Conservation (phyloP, 176 grass and related monocot genomes). For the Ananas comosus region DNA sequence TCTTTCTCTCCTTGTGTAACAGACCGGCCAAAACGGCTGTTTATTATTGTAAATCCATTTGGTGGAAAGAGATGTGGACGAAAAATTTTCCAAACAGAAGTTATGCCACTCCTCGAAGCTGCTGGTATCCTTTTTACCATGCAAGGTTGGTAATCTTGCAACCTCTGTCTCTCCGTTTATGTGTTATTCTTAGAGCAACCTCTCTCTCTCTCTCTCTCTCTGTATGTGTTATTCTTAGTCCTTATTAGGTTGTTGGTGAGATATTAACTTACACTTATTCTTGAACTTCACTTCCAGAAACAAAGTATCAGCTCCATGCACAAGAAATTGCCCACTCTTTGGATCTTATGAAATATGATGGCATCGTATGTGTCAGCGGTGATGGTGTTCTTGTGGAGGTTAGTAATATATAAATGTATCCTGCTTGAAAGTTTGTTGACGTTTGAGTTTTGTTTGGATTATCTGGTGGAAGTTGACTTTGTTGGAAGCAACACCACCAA, state of each 20-base stretch:
- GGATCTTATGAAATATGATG: constrained; percentile 45
- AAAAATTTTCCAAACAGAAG: constrained; percentile 49
- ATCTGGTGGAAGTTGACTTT: constrained; percentile 19
- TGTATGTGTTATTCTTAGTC: neutral
- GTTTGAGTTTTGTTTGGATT: neutral
- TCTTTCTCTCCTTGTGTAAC: constrained; percentile 1
- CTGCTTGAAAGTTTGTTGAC: neutral
- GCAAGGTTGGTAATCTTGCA: constrained; percentile 39
- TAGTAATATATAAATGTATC: neutral
- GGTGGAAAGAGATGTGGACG: constrained; percentile 51
- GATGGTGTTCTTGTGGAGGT: constrained; percentile 86
- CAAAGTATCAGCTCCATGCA: constrained; percentile 47
- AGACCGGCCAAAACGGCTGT: constrained; percentile 48
- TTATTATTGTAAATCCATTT: constrained; percentile 72
- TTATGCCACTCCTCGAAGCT: constrained; percentile 55
- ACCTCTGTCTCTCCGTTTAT: neutral
- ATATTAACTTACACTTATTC: neutral
- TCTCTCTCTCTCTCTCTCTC: neutral
- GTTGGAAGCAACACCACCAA: neutral
- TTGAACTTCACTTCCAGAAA: constrained; percentile 35
- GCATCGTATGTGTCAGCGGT: constrained; percentile 69
- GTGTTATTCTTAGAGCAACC: neutral
- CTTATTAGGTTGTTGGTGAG: neutral
- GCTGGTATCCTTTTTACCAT: constrained; percentile 39
- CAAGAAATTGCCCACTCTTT: constrained; percentile 52